A percentile compares a stretch with the other conserved stretches of the same genome.
Evolutionary conservation across 768 basidiomycete genomes (phyloP).

Genomic region (Pholiota microspora): DNA sequence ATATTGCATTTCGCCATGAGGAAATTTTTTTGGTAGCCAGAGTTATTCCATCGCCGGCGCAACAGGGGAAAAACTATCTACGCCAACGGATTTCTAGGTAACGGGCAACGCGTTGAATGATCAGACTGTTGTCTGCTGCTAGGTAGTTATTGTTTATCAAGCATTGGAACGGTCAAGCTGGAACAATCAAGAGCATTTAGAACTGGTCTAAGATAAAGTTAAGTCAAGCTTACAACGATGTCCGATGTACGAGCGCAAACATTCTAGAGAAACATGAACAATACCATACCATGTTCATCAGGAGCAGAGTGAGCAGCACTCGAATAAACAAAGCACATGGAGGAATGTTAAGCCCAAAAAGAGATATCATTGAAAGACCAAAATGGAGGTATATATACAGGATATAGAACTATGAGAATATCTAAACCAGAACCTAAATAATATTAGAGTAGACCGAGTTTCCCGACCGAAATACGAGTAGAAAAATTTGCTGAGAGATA

Average conservation of each 20-base stretch:
- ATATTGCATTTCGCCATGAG: background rate
- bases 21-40: background rate
- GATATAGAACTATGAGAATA: conserved; percentile 14
- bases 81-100: background rate
- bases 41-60: background rate
- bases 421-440: conserved; percentile 20
- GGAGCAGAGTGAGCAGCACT: background rate
- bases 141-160: too few relatives aligned
- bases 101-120: background rate
- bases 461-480: conserved; percentile 22
- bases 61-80: background rate
- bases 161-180: too few relatives aligned
- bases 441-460: conserved; percentile 25
- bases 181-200: background rate
- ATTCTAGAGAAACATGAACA: background rate
- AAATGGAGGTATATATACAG: conserved; percentile 17
- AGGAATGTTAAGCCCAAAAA: conserved; percentile 6
- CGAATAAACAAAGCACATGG: background rate
- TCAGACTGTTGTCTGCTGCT: too few relatives aligned
- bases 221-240: background rate
- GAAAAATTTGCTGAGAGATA: conserved; percentile 15
- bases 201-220: background rate
- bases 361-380: conserved; percentile 11
- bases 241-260: background rate
- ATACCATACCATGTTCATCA: background rate